These are phyloP conservation scores for Solanum habrochaites DNA, from an alignment of 257 asterid species.

Conservation along the genomic window DNA sequence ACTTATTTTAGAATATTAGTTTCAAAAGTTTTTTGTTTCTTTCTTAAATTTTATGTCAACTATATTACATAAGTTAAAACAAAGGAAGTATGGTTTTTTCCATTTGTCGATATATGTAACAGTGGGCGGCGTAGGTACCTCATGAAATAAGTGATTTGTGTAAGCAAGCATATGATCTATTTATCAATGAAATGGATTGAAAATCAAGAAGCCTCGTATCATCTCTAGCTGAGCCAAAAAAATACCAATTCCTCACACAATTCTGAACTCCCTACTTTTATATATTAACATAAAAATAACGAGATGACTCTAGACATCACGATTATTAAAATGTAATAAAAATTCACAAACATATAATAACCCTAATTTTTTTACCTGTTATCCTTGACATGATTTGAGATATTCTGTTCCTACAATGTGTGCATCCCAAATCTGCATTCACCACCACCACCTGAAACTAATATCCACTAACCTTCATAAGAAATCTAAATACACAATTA, in stretches of 20 bases:
- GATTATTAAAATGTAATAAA: not conserved
- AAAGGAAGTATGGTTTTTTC: too few relatives aligned
- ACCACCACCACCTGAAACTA: slow-evolving; percentile 25
- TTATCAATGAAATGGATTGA: not conserved
- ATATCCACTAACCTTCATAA: not conserved
- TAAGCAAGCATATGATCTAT: accelerated
- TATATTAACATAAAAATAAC: not conserved
- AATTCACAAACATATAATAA: not conserved
- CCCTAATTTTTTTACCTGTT: not conserved
- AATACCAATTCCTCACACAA: not conserved
- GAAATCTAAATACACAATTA: not conserved
- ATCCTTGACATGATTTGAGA: slow-evolving; percentile 6
- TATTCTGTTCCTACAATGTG: slow-evolving; percentile 10
- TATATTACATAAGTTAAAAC: too few relatives aligned
- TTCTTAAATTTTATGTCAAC: too few relatives aligned
- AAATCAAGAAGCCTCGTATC: not conserved
- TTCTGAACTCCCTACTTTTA: not conserved
- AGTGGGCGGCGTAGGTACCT: not conserved
- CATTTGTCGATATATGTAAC: not conserved
- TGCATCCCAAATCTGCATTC: slow-evolving; percentile 17
- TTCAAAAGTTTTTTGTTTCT: not conserved
- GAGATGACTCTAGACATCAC: accelerated
- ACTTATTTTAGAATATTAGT: not conserved
- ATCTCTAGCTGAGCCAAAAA: not conserved
- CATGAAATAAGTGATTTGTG: not conserved